These are phyloP conservation scores for Globisporangium spinosum DNA, from an alignment of 352 stramenopile genomes.

Conservation along the genomic window DNA sequence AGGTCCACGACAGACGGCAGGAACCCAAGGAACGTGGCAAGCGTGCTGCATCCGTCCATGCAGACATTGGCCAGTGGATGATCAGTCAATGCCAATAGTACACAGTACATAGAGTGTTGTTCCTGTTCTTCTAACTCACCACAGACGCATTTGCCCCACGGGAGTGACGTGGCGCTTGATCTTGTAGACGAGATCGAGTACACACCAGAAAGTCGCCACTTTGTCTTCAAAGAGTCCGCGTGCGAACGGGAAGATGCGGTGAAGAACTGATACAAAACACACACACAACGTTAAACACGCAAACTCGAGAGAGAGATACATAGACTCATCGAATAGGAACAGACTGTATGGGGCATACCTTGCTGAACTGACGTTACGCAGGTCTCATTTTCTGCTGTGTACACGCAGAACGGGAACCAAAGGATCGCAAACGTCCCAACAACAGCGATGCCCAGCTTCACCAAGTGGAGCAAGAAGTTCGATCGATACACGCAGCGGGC, in stretches of 20 bases:
- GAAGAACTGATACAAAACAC: conserved; percentile 59
- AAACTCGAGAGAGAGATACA: not conserved
- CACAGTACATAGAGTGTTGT: not conserved
- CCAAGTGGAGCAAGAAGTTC: conserved; percentile 46
- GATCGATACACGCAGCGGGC: conserved; percentile 75
- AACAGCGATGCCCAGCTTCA: conserved; percentile 85
- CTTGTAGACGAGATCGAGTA: conserved; percentile 81
- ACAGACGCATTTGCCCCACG: conserved; percentile 66
- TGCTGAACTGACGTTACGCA: conserved; percentile 65
- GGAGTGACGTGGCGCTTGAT: conserved; percentile 51
- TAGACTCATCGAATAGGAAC: not conserved
- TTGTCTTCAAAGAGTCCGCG: conserved; percentile 98
- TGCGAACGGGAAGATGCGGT: conserved; percentile 94
- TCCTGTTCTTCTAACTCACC: conserved; percentile 27
- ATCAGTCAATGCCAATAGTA: not conserved
- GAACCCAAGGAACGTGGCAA: conserved; percentile 83
- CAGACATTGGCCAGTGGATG: not conserved
- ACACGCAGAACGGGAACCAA: conserved; percentile 89
- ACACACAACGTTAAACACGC: not conserved
- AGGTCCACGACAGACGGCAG: conserved; percentile 80
- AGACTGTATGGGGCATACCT: conserved; percentile 27
- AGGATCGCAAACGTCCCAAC: conserved; percentile 87
- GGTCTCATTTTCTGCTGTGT: conserved; percentile 30
- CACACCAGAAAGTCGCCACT: conserved; percentile 96
- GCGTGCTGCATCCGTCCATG: conserved; percentile 34